Conservation (phyloP, 2,329 filamentous ascomycete species). For the Clathrospora elynae region DNA sequence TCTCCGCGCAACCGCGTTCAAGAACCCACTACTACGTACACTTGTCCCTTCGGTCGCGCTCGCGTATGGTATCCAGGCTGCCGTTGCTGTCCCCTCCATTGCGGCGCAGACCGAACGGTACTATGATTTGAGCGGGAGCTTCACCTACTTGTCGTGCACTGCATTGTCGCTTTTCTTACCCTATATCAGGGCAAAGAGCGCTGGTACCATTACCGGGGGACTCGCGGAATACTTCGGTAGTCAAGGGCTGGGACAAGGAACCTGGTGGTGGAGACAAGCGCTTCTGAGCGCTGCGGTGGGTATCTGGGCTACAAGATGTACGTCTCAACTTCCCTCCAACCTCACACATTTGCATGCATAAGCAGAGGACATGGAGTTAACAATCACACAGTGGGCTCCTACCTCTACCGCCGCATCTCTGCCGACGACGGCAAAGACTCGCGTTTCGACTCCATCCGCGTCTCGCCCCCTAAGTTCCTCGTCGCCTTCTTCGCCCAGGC, state of each 20-base stretch:
- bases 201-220: slow-evolving; percentile 51
- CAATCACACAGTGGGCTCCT: slow-evolving; percentile 61
- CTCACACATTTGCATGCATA: neutral
- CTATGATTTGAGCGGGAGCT: slow-evolving; percentile 70
- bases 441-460: slow-evolving; percentile 61
- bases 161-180: slow-evolving; percentile 67
- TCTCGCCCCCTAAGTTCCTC: slow-evolving; percentile 58
- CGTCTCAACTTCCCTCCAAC: slow-evolving; percentile 17
- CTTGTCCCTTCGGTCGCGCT: slow-evolving; percentile 66
- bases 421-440: slow-evolving; percentile 62
- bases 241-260: slow-evolving; percentile 32
- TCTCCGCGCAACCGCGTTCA: slow-evolving; percentile 65
- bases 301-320: slow-evolving; percentile 67
- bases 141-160: slow-evolving; percentile 69
- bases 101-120: slow-evolving; percentile 66
- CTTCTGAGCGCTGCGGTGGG: slow-evolving; percentile 60
- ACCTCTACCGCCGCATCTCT: slow-evolving; percentile 67
- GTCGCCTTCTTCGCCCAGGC: slow-evolving; percentile 66
- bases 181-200: slow-evolving; percentile 59
- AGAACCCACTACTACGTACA: slow-evolving; percentile 65
- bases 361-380: neutral
- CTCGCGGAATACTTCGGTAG: slow-evolving; percentile 37
- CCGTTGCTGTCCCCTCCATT: slow-evolving; percentile 67
- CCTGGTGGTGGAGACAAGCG: slow-evolving; percentile 66
- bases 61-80: slow-evolving; percentile 67